A percentile compares a stretch with the other conserved stretches of the same genome.
Conservation (phyloP, 2,329 filamentous ascomycete genomes). For the Aspergillus neoniger region DNA sequence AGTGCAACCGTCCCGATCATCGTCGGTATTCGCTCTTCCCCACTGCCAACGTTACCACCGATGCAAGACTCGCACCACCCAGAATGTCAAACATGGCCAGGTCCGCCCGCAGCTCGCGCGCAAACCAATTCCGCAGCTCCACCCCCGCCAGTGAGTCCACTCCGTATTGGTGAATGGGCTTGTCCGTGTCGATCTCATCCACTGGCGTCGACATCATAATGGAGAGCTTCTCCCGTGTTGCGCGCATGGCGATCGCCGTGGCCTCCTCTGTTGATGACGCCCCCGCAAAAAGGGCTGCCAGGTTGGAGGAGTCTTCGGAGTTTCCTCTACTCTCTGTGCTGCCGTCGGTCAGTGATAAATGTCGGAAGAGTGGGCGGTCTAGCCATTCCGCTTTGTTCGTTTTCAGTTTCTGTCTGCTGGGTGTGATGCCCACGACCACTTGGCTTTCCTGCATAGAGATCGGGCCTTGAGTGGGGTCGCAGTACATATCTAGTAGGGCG, state of each 20-base stretch:
- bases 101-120: slow-evolving; percentile 8
- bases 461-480: background rate
- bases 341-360: background rate
- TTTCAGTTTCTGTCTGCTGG: background rate
- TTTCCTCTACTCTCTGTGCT: background rate
- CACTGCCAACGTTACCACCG: slow-evolving; percentile 3
- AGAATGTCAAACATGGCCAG: slow-evolving; percentile 13
- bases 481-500: slow-evolving; percentile 13
- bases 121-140: slow-evolving; percentile 11
- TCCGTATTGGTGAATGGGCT: slow-evolving; percentile 31
- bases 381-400: slow-evolving; percentile 10
- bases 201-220: slow-evolving; percentile 35
- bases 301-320: background rate
- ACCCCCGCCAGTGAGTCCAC: slow-evolving; percentile 11
- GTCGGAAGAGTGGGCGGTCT: slow-evolving; percentile 6
- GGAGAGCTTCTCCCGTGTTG: slow-evolving; percentile 32
- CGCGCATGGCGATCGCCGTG: slow-evolving; percentile 15
- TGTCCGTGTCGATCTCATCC: slow-evolving; percentile 32
- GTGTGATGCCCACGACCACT: slow-evolving; percentile 10
- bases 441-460: background rate
- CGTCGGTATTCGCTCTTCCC: background rate
- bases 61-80: slow-evolving; percentile 6
- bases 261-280: slow-evolving; percentile 8
- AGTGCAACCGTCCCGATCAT: background rate
- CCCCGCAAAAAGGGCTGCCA: slow-evolving; percentile 2